Base-by-base conservation (phyloP, 2,329 filamentous ascomycete genomes). In the Lachnellula suecica region DNA sequence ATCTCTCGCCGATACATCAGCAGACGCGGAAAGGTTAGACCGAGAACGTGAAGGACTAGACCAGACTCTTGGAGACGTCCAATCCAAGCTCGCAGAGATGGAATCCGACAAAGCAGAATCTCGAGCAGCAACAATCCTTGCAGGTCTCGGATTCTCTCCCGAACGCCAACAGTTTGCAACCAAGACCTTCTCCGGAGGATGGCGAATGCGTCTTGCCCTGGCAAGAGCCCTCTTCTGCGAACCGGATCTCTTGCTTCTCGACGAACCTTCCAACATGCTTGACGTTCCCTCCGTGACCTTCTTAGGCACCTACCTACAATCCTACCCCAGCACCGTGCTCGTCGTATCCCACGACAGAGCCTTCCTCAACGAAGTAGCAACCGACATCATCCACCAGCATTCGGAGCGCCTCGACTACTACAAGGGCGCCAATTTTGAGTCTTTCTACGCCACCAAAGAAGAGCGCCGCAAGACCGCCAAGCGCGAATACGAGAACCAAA, bases 261-360 rank as follows among this genome's bases (percentile, higher is more conserved):
- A 99, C 77, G 94, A 99, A 84, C 94, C 94, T 75, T 97, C 93
- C 51, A 97, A 97, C 85, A 97, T 97, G 93, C 91, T 99, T 90
- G 94, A 97, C 74, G 94, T 99, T 52, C 94, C 94, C n/a, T 97
- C 94, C 22, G 97, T 99, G 68, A 95, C 94, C 51, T 99, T 97
- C 83, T 82, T 99, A 70, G 89, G 93, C 44, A 93, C 92, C 67
- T 99, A 99, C 69, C 87, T 99, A 8, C 92, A 97, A 71, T 79
- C 78, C 44, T 99, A 99, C 68, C 93, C 93, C 35, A 96, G 91
- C 72, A 97, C 94, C 2, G 85, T 99, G 24, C 79, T 99, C 13
- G 93, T 99, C 49, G 94, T 99, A 59, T 96, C 91, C 71, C 94
- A 99, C 88, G 94, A 99, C 83, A 85, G 94, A 80, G 92, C 94